These are phyloP conservation scores for Yarrowia keelungensis DNA, from an alignment of 805 yeast genomes.

Conservation along the genomic window DNA sequence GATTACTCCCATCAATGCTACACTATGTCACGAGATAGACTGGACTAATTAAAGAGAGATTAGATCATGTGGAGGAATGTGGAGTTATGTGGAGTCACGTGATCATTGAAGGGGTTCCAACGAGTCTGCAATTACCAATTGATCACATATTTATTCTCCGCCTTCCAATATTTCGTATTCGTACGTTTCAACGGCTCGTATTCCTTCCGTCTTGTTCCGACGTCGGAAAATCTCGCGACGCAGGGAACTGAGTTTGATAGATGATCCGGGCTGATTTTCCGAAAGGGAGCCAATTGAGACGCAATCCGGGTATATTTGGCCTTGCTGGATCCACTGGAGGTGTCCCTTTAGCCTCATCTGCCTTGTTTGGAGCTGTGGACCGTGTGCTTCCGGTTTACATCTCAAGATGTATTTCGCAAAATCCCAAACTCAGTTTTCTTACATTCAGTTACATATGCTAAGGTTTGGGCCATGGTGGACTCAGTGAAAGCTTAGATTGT, in stretches of 20 bases:
- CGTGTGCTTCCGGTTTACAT: not conserved
- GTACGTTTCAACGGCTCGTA: not conserved
- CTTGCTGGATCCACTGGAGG: not conserved
- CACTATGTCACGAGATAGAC: too few species aligned
- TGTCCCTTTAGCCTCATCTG: too few species aligned
- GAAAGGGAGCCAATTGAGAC: not conserved
- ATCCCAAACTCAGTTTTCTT: constrained; percentile 15
- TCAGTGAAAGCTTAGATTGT: not conserved
- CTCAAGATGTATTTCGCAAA: constrained; percentile 7
- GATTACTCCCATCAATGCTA: too few species aligned
- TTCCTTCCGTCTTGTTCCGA: constrained; percentile 10
- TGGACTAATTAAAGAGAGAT: too few species aligned
- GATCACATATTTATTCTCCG: too few species aligned
- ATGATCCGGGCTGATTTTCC: constrained; percentile 26
- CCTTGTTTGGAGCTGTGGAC: not conserved
- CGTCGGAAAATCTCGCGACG: constrained; percentile 33
- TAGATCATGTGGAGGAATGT: too few species aligned
- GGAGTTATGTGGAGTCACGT: too few species aligned
- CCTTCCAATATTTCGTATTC: too few species aligned
- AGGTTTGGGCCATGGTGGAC: not conserved
- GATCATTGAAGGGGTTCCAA: too few species aligned
- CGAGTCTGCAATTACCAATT: too few species aligned
- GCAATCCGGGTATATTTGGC: not conserved
- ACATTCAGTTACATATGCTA: constrained; percentile 23
- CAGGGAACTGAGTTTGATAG: constrained; percentile 28